phyloP scores from a whole-genome alignment of 2,329 filamentous ascomycete species.

The Pseudocercospora ulei region DNA sequence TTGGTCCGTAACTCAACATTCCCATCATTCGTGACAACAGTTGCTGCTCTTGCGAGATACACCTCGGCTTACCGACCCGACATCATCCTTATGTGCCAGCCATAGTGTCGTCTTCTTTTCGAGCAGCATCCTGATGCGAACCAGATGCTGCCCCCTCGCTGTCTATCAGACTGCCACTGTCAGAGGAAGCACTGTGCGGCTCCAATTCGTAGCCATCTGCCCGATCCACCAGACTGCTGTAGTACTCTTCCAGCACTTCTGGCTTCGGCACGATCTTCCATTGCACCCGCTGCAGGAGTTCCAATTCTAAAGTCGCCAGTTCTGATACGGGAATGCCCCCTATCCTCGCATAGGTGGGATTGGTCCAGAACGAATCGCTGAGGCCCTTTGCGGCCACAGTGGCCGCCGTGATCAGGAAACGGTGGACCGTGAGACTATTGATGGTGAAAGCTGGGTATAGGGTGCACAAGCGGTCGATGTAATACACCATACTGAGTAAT shows the following conservation, averaged over 20 bases:
- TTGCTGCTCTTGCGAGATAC: too few relatives aligned
- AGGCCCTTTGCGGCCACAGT: slow-evolving; percentile 93
- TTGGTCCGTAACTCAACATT: too few relatives aligned
- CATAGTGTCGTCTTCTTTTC: slow-evolving; percentile 14
- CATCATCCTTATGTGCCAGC: slow-evolving; percentile 12
- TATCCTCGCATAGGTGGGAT: slow-evolving; percentile 87
- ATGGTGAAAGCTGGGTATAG: slow-evolving; percentile 93
- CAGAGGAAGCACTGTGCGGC: slow-evolving; percentile 15
- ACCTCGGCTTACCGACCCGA: too few relatives aligned
- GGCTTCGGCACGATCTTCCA: slow-evolving; percentile 97
- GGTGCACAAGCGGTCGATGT: slow-evolving; percentile 88
- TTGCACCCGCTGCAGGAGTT: slow-evolving; percentile 83
- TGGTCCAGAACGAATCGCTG: slow-evolving; percentile 97
- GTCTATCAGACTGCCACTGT: slow-evolving; percentile 17
- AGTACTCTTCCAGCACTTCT: slow-evolving; percentile 87
- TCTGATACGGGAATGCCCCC: slow-evolving; percentile 86
- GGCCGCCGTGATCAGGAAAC: slow-evolving; percentile 89
- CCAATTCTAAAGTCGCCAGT: slow-evolving; percentile 80
- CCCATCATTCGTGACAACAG: too few relatives aligned
- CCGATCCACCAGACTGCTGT: slow-evolving; percentile 68
- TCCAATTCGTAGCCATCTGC: slow-evolving; percentile 52
- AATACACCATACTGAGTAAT: slow-evolving; percentile 97
- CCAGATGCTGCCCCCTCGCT: slow-evolving; percentile 10
- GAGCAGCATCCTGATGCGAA: not conserved
- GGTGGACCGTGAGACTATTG: slow-evolving; percentile 90